A percentile compares a stretch with the other conserved stretches of the same genome.
Evolutionary conservation across 805 yeast species (phyloP).

Genomic region (Grigorovia transvaalensis): DNA sequence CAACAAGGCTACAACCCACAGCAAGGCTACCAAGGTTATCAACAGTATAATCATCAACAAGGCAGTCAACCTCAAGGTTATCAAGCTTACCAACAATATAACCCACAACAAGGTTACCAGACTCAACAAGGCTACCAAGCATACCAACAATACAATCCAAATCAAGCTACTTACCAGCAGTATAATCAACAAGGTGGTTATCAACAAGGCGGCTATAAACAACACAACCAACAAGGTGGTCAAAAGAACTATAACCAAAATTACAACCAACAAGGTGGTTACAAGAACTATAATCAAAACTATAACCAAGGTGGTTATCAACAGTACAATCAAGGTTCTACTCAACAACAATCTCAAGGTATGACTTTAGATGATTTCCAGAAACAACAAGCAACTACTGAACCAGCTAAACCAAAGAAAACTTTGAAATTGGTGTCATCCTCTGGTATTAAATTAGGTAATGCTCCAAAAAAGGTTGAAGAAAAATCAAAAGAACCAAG

Average conservation of each 20-base stretch:
- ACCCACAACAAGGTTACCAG: constrained; percentile 17
- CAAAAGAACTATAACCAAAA: constrained; percentile 17
- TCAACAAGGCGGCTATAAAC: constrained; percentile 19
- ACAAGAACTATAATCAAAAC: constrained; percentile 4
- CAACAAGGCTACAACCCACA: constrained; percentile 20
- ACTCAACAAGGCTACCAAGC: constrained; percentile 15
- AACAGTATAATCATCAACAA: constrained; percentile 24
- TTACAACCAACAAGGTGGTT: constrained; percentile 14
- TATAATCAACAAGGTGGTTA: constrained; percentile 21
- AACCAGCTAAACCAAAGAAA: constrained; percentile 47
- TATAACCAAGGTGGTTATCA: constrained; percentile 11
- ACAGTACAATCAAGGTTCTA: constrained; percentile 15
- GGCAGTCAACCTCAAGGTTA: constrained; percentile 23
- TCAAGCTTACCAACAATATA: constrained; percentile 16
- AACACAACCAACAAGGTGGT: constrained; percentile 20
- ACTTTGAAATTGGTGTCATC: constrained; percentile 57
- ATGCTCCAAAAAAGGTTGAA: constrained; percentile 35
- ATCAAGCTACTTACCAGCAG: constrained; percentile 14
- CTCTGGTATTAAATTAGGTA: constrained; percentile 53
- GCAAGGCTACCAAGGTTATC: constrained; percentile 8
- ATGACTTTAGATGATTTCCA: constrained; percentile 79
- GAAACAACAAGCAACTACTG: constrained; percentile 42
- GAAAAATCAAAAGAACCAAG: constrained; percentile 19
- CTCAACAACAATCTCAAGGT: constrained; percentile 33
- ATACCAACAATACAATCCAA: constrained; percentile 12